phyloP scores from a whole-genome alignment of 805 yeast species.

The Ogataea neopini region DNA sequence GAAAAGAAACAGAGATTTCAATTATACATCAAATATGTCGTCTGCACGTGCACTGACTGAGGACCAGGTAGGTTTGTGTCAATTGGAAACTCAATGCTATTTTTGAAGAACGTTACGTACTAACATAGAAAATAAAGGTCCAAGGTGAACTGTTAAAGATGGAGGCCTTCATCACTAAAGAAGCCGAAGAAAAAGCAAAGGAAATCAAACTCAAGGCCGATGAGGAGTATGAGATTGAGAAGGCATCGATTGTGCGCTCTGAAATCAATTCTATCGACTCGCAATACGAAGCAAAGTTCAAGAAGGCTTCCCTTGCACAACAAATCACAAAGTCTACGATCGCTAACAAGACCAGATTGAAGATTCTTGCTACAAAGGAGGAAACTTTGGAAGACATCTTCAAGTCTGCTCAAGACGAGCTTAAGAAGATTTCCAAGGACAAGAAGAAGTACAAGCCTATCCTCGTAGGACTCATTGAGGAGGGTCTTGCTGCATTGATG shows the following conservation, averaged over 20 bases:
- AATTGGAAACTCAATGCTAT: background rate
- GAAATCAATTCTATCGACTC: slow-evolving; percentile 89
- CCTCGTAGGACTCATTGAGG: slow-evolving; percentile 77
- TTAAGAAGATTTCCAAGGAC: slow-evolving; percentile 59
- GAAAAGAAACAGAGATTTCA: slow-evolving; percentile 1
- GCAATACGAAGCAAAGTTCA: slow-evolving; percentile 74
- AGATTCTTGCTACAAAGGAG: slow-evolving; percentile 84
- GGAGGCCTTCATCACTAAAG: slow-evolving; percentile 98
- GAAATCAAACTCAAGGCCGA: slow-evolving; percentile 95
- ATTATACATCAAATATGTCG: slow-evolving; percentile 25
- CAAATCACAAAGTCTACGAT: slow-evolving; percentile 95
- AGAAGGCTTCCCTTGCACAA: slow-evolving; percentile 89
- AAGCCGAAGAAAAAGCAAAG: slow-evolving; percentile 97
- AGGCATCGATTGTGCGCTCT: slow-evolving; percentile 89
- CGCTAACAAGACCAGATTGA: slow-evolving; percentile 92
- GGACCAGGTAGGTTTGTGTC: slow-evolving; percentile 45
- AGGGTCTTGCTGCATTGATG: slow-evolving; percentile 68
- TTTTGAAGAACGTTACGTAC: background rate
- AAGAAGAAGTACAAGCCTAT: slow-evolving; percentile 63
- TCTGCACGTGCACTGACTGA: slow-evolving; percentile 44
- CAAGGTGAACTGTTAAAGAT: slow-evolving; percentile 94
- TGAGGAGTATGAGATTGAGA: slow-evolving; percentile 98
- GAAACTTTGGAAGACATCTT: slow-evolving; percentile 74
- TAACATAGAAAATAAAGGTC: slow-evolving; percentile 51
- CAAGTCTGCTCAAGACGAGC: slow-evolving; percentile 62